Conservation (phyloP, 225 moss, liverwort and hornwort species). For the Antitrichia curtipendula region DNA sequence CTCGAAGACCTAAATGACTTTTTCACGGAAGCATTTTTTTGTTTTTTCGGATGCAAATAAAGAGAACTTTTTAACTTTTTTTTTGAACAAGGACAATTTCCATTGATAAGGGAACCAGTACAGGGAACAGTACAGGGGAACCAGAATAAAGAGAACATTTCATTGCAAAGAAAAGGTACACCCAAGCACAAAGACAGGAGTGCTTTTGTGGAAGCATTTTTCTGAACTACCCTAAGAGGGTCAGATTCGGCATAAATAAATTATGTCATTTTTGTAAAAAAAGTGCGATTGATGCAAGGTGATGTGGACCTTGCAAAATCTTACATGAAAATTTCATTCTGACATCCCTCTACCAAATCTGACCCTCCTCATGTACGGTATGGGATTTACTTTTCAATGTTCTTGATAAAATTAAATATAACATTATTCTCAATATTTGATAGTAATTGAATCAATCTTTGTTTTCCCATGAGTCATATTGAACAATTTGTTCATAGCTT, state of each 20-base stretch:
- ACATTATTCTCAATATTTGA: too few species aligned
- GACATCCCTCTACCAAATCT: background rate
- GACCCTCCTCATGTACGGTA: accelerated
- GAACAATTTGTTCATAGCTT: too few species aligned
- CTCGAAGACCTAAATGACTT: background rate
- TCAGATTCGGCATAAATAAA: accelerated
- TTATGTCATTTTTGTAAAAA: background rate
- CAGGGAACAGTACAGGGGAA: too few species aligned
- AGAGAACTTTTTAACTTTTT: too few species aligned
- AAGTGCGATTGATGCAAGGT: background rate
- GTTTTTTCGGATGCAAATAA: background rate
- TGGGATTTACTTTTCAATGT: background rate
- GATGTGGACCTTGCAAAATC: background rate
- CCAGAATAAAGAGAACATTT: too few species aligned
- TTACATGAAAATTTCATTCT: accelerated
- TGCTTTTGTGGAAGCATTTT: background rate
- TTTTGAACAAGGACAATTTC: too few species aligned
- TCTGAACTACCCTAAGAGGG: accelerated
- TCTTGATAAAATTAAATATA: background rate
- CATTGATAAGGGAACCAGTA: too few species aligned
- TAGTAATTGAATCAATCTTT: background rate
- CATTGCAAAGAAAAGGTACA: background rate
- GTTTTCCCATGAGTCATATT: background rate
- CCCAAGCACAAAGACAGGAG: background rate
- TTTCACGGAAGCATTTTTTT: background rate